Conservation (phyloP, 305 asterid genomes). For the Fraxinus sp. region DNA sequence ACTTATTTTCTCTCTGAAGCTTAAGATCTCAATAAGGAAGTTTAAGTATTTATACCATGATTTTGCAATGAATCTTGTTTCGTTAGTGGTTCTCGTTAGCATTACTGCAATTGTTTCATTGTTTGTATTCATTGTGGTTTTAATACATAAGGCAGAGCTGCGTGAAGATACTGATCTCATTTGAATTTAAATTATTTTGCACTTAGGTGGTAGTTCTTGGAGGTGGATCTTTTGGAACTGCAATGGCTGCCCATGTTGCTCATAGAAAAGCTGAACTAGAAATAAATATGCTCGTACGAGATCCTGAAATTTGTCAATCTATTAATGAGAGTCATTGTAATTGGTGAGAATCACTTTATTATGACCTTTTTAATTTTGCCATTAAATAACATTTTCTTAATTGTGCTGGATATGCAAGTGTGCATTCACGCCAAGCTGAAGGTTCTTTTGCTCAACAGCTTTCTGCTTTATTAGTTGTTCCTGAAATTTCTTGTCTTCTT, state of each 20-base stretch:
- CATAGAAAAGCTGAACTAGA: constrained; percentile 58
- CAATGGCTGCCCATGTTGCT: constrained; percentile 94
- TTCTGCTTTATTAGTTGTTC: constrained; percentile 10
- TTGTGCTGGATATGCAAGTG: neutral
- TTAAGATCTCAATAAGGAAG: neutral
- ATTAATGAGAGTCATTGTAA: constrained; percentile 60
- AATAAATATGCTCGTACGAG: constrained; percentile 76
- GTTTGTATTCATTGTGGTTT: neutral
- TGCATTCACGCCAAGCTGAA: neutral
- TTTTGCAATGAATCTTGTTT: neutral
- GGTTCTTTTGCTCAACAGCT: neutral
- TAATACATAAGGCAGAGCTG: neutral
- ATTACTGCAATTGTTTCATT: neutral
- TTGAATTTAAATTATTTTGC: constrained; percentile 20
- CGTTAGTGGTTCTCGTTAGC: neutral
- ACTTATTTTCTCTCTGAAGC: neutral
- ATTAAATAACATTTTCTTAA: neutral
- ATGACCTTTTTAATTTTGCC: neutral
- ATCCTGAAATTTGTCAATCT: constrained; percentile 61
- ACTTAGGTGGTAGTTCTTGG: constrained; percentile 84
- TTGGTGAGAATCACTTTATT: constrained; percentile 35
- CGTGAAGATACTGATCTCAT: neutral
- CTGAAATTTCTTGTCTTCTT: neutral
- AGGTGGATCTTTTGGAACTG: constrained; percentile 96
- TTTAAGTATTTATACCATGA: neutral